Base-by-base conservation (phyloP, 2,329 filamentous ascomycete genomes). In the Sporothrix luriei region DNA sequence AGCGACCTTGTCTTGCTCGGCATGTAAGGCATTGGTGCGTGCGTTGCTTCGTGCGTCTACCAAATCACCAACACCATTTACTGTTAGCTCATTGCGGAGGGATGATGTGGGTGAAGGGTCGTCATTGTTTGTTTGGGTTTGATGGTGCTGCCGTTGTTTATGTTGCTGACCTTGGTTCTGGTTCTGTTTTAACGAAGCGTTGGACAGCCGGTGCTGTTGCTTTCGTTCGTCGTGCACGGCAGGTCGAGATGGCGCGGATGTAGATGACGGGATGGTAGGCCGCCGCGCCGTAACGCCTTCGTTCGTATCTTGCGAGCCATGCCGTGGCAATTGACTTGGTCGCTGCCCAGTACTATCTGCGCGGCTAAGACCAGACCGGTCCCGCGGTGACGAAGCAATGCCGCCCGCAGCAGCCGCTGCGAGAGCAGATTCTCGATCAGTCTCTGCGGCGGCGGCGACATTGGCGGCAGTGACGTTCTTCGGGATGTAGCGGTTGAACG, bases 1-100 rank as follows among this genome's bases (percentile, higher is more conserved):
- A 2, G 92, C 93, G 3, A 90, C 91, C 76, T 83, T 87, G 75
- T 91, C 89, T 71, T 88, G 88, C 73, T 91, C 90, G 69, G 80
- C 79, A 24, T 64, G 26, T 3, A 29, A 19, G 10, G 11, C 24
- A 11, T 38, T 46, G 19, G 38, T 46, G n/a, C 71, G 66, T n/a
- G 24, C 24, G 51, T 52, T 54, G 62, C 46, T 59, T 67, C 52
- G 66, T n/a, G 68, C 40, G 46, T 69, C 65, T 66, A 66, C 57
- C 43, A 66, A 33, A 33, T 69, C 69, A 57, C 69, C 69, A 69
- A 57, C 66, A 65, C 70, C 66, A 62, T 67, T 68, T 21, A 68
- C 62, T 48, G 69, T 72, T 24, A 73, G 73, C 46, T 79, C 79
- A n/a, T 80, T 78, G 40, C 80, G 75, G 16, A 78, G 76, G 9